Conservation (phyloP, 2,329 filamentous ascomycete species). For the Exophiala bonariae region DNA sequence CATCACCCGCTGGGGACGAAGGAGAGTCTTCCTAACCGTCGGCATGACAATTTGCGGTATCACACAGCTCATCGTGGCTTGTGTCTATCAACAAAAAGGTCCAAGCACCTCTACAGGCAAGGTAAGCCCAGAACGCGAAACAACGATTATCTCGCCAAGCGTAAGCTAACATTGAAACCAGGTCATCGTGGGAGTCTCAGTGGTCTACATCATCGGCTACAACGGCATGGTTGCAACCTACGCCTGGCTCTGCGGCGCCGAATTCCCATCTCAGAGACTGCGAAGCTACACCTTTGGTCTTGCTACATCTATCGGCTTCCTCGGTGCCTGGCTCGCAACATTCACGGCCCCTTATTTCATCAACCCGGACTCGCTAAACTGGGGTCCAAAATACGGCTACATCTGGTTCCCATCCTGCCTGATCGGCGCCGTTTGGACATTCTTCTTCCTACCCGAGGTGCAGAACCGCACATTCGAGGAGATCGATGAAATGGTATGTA, state of each 20-base stretch:
- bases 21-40: constrained; percentile 53
- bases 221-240: constrained; percentile 57
- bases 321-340: constrained; percentile 58
- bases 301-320: constrained; percentile 55
- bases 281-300: constrained; percentile 59
- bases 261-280: constrained; percentile 58
- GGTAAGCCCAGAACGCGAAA: no score
- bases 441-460: constrained; percentile 51
- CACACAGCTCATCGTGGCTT: constrained; percentile 55
- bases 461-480: constrained; percentile 43
- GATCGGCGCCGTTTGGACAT: constrained; percentile 20
- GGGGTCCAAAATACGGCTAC: constrained; percentile 60
- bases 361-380: constrained; percentile 54
- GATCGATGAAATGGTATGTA: constrained; percentile 28
- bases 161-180: constrained; percentile 41
- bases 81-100: constrained; percentile 50
- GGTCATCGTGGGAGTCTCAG: constrained; percentile 54
- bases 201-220: constrained; percentile 56
- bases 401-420: constrained; percentile 47
- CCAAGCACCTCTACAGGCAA: constrained; percentile 33
- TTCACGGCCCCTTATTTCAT: constrained; percentile 64
- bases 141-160: no score
- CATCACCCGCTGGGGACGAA: constrained; percentile 54
- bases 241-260: constrained; percentile 56
- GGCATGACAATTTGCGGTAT: constrained; percentile 55